Conservation (phyloP, 805 yeast genomes). For the Barnettozyma vustinii region DNA sequence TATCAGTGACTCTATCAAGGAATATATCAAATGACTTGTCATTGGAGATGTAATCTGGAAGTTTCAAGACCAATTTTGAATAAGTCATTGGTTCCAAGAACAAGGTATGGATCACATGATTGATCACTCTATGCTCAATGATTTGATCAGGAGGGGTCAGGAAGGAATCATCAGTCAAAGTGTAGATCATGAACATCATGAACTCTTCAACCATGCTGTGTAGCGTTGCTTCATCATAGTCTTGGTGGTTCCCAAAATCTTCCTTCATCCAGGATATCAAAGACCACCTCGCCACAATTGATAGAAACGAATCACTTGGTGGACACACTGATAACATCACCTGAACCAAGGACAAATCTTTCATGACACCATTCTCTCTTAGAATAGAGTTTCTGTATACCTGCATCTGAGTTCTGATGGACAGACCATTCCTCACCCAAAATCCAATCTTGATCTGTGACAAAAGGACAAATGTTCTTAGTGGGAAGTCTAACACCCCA, state of each 20-base stretch:
- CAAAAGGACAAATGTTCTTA: conserved; percentile 68
- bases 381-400: conserved; percentile 74
- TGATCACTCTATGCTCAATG: conserved; percentile 44
- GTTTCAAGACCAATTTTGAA: conserved; percentile 57
- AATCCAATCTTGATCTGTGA: conserved; percentile 84
- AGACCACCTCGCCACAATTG: conserved; percentile 68
- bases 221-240: conserved; percentile 38
- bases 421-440: conserved; percentile 93
- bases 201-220: conserved; percentile 78
- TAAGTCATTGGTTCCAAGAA: conserved; percentile 71
- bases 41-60: conserved; percentile 71
- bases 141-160: conserved; percentile 46
- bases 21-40: conserved; percentile 70
- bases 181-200: conserved; percentile 56
- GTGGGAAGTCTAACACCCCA: conserved; percentile 50
- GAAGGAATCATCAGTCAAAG: conserved; percentile 63
- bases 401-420: conserved; percentile 71
- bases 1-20: conserved; percentile 52
- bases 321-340: conserved; percentile 46
- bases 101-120: conserved; percentile 79
- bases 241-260: conserved; percentile 35
- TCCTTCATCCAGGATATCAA: conserved; percentile 49
- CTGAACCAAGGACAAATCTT: conserved; percentile 76
- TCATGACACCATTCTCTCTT: conserved; percentile 74
- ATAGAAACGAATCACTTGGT: conserved; percentile 51